Evolutionary conservation across 177 flowering plant genomes (phyloP).

Genomic region (Tripterygium wilfordii): DNA sequence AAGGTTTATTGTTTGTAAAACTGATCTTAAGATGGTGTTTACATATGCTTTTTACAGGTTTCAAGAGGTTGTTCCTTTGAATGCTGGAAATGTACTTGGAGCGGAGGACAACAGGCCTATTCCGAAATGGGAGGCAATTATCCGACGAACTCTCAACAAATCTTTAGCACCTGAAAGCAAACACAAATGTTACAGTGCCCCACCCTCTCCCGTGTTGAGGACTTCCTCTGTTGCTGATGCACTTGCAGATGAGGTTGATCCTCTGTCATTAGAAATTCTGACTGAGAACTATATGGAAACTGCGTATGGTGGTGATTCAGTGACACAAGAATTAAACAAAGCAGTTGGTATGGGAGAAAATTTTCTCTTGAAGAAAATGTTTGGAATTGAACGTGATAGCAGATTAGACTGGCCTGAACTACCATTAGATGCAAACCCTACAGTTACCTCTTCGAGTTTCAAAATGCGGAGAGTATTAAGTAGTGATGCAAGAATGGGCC

Average conservation of each 20-base stretch:
- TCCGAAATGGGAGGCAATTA: conserved; percentile 86
- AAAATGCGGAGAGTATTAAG: conserved; percentile 63
- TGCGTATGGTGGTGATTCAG: conserved; percentile 13
- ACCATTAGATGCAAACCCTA: conserved; percentile 49
- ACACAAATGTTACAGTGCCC: conserved; percentile 75
- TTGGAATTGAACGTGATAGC: conserved; percentile 39
- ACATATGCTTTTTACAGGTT: conserved; percentile 43
- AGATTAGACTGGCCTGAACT: conserved; percentile 75
- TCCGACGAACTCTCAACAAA: conserved; percentile 76
- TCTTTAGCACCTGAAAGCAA: conserved; percentile 52
- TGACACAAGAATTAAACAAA: conserved; percentile 13
- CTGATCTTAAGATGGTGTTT: too few relatives aligned
- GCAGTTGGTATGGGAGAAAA: conserved; percentile 18
- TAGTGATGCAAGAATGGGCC: conserved; percentile 61
- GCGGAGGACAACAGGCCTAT: conserved; percentile 85
- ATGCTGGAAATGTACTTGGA: conserved; percentile 92
- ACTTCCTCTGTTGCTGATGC: conserved; percentile 54
- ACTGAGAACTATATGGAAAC: conserved; percentile 15
- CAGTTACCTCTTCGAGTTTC: conserved; percentile 30
- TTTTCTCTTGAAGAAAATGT: conserved; percentile 34
- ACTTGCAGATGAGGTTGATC: conserved; percentile 44
- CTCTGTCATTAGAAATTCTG: conserved; percentile 23
- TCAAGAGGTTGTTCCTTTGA: conserved; percentile 94
- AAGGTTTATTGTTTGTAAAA: too few relatives aligned
- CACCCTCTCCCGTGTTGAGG: conserved; percentile 78